Base-by-base conservation (phyloP, 2,329 filamentous ascomycete genomes). In the Hymenoscyphus repandus region DNA sequence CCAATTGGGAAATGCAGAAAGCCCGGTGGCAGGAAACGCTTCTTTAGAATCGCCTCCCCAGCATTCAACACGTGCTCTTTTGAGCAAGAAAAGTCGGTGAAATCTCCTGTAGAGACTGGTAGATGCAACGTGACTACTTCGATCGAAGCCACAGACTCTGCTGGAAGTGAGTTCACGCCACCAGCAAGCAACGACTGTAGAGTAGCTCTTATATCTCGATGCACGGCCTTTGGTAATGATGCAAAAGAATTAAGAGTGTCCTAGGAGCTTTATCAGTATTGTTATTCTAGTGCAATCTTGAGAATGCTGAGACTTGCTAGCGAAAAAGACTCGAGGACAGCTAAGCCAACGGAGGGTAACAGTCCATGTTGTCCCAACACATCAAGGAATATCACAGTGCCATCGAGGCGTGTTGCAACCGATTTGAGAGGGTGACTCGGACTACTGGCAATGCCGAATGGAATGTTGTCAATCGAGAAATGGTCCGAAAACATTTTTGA, bases 11-110 rank as follows among this genome's bases (percentile, higher is more conserved):
- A 70, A 51, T 78, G 68, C 47, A 72, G 70, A 43, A 76, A 78
- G 2, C 70, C 66, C 12, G 74, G 70, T n/a, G 74, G 72, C 18
- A 74, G 63, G 46, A 67, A 64, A 7, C 63, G 58, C 22, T 64
- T 64, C 27, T 68, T 70, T 13, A 69, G 66, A 32, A 75, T 66
- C 2, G 66, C 72, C 53, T 65, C 68, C 0, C 69, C 66, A 15
- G 73, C 76, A 41, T 81, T 82, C 43, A 72, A 68, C 27, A 75
- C 70, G 53, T 82, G 78, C 40, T 79, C 72, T 7, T 72, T 66
- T 0, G 74, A 77, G 50, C 74, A 78, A 1, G 74, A 78, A 64
- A 80, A 82, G 62, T 83, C 81, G 40, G 66, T 77, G 59, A 82
- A 85, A 33, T 78, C 79, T 4, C 71, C 70, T 15, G 81, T 74